Base-by-base conservation (phyloP, 2,329 filamentous ascomycete species). In the Cordyceps tenuipes region DNA sequence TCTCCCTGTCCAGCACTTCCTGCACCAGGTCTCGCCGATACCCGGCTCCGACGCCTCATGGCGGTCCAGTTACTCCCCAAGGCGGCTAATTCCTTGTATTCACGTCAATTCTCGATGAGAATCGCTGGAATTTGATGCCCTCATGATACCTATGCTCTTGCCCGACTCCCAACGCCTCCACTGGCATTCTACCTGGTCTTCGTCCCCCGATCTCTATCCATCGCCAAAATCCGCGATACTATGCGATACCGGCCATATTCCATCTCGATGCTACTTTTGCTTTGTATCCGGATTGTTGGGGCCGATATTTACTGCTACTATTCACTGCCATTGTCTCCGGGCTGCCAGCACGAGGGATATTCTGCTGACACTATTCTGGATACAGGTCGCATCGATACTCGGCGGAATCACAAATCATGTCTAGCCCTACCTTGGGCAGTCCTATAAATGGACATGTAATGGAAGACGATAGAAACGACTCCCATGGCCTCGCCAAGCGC, bases 361-460 rank as follows among this genome's bases (percentile, higher is more conserved):
- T 63, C 65, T 72, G 67, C 74, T 76, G 69, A 75, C 68, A 67
- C 71, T 64, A 65, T 66, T 68, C 67, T 65, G 69, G 69, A 66
- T 66, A 75, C 10, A 61, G 59, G 29, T 52, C 47, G 71, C 68
- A 71, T 68, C 80, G 80, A 84, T 80, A 71, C 79, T 81, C 79
- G 76, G 79, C 75, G 81, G 82, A 76, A 79, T 79, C 74, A 80
- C 79, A 77, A 77, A 82, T 79, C 71, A 84, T 87, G 79, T 83
- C 83, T 77, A 80, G 80, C 75, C 81, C 83, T 70, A 78, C 81
- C 68, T 79, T 85, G 74, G 75, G 77, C 66, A 80, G 83, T 75
- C 79, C 84, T 70, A 79, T 82, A 69, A 89, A 91, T 75, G 88
- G 87, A 70, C 82, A 86, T 73, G 70, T 78, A 67, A 82, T 83